Evolutionary conservation across 257 asterid species (phyloP).

Genomic region (Capsicum baccatum): DNA sequence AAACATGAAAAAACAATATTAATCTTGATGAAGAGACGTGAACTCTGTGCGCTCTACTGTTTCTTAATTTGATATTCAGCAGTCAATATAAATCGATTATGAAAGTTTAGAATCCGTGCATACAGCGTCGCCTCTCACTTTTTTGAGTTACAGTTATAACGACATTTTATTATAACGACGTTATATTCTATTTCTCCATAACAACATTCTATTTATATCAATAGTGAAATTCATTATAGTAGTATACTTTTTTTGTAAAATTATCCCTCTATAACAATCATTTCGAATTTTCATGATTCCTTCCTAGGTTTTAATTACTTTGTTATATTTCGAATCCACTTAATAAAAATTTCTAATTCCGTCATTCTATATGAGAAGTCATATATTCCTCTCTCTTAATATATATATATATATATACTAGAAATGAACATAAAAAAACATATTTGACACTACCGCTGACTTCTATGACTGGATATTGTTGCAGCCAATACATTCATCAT

Average conservation of each 20-base stretch:
- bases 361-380: not conserved
- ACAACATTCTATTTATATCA: no score
- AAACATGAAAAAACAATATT: not conserved
- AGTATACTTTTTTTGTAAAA: no score
- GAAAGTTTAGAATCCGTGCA: not conserved
- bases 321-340: not conserved
- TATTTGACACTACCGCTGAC: slow-evolving; percentile 28
- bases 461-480: not conserved
- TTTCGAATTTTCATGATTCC: no score
- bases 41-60: not conserved
- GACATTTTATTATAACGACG: no score
- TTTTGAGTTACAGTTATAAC: no score
- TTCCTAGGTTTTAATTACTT: no score
- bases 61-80: not conserved
- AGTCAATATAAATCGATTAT: not conserved
- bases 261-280: no score
- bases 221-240: no score
- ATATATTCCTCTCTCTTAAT: not conserved
- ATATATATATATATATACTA: not conserved
- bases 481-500: slow-evolving; percentile 5
- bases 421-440: not conserved
- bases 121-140: not conserved
- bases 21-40: not conserved
- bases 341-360: not conserved
- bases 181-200: no score